These are phyloP conservation scores for Fusarium buxicola DNA, from an alignment of 2,329 filamentous ascomycete genomes.

Conservation along the genomic window DNA sequence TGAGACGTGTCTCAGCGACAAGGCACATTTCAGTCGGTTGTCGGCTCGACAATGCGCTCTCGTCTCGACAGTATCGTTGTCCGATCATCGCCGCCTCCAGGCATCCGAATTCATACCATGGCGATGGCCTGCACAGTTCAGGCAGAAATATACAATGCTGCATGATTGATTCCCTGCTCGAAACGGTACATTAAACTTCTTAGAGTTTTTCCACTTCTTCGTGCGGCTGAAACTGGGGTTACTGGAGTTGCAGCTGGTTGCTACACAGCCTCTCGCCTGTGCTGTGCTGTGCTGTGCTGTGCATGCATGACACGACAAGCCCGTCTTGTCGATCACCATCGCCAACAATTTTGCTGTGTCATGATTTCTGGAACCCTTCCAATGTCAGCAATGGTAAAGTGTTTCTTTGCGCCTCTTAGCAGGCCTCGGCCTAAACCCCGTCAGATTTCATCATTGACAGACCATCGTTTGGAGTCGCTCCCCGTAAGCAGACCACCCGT, in stretches of 20 bases:
- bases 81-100: constrained; percentile 10
- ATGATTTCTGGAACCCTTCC: constrained; percentile 35
- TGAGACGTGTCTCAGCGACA: constrained; percentile 37
- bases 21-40: constrained; percentile 30
- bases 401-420: constrained; percentile 1
- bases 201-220: constrained; percentile 42
- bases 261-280: constrained; percentile 30
- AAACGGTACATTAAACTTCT: constrained; percentile 13
- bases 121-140: constrained; percentile 7
- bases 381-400: background rate
- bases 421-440: background rate
- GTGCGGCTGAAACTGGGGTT: constrained; percentile 43
- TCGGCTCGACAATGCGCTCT: constrained; percentile 9
- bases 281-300: background rate
- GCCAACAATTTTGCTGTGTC: constrained; percentile 1
- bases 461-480: constrained; percentile 7
- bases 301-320: constrained; percentile 24
- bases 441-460: constrained; percentile 19
- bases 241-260: constrained; percentile 16
- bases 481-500: background rate
- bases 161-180: background rate
- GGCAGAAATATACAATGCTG: constrained; percentile 15
- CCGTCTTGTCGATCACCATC: constrained; percentile 23
- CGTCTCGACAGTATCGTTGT: constrained; percentile 9
- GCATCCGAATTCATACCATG: constrained; percentile 18